Evolutionary conservation across 768 basidiomycete species (phyloP), one percentile per base, ranked within the genome.

Genomic region (Leccinum truebloodii): DNA sequence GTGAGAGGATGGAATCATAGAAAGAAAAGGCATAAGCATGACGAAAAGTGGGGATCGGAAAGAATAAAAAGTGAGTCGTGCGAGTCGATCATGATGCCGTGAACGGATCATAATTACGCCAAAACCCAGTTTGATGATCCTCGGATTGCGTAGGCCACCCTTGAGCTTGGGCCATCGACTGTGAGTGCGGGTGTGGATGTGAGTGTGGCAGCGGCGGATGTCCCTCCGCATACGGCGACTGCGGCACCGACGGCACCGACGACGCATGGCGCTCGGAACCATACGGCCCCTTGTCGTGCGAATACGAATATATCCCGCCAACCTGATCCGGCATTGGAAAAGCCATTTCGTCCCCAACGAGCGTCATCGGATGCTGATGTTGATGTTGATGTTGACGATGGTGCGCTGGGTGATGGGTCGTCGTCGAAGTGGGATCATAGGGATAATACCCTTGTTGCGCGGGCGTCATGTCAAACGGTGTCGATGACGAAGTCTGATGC

Each of bases 201-300:
- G 39, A n/a, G 41, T 5, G 41, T 12, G n/a, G 41, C 10, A 20
- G 1, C 10, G 41, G n/a, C 10, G 41, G 41, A 20, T 44, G 41
- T 20, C 41, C 41, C 24, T 63, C 68, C 22, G 55, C 32, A 56
- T 63, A 73, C 24, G 66, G 67, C 24, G 65, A 60, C 46, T 63
- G 61, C 7, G 71, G 58, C 1, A 72, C 53, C 6, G 66, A 63
- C 7, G 72, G 58, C 1, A 72, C 53, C 7, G 66, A 60, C 2
- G 56, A 12, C 44, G 20, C 13, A 48, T 67, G 66, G 51, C 63
- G 72, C 28, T 73, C 72, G 10, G 70, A 57, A 18, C 50, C 20
- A 55, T 69, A 73, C 58, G 72, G 61, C 3, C 49, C 55, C 55
- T 74, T 72, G 44, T 73, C 69, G 26, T 63, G 66, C 41, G 35